Base-by-base conservation (phyloP, 495 filamentous ascomycete genomes). In the Acidomyces sp. region DNA sequence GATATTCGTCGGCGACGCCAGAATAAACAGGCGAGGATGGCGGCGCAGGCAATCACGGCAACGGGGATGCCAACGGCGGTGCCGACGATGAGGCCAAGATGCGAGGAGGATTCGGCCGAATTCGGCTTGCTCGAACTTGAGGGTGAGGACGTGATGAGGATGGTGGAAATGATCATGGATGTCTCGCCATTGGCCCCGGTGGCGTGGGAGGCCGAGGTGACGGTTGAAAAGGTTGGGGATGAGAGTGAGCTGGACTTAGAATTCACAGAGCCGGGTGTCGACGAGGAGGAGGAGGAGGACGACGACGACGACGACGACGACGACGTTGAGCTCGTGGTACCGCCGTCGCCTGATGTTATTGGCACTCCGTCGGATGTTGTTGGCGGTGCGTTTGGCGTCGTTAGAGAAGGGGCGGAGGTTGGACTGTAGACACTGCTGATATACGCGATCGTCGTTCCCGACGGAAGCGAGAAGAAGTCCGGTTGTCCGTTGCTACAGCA, bases 51-150 rank as follows among this genome's bases (percentile, higher is more conserved):
- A 21, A 47, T 11, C 17, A 46, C 16, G 25, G 35, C 27, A 28
- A 43, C 20, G 2, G 48, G 48, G 13, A 52, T 43, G 38, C 48
- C 48, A 39, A 47, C 39, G n/a, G 48, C 48, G 6, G 47, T 34
- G 33, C 48, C 48, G 12, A 47, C 17, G 26, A 47, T 43, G 11
- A 47, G 18, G 6, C 21, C 40, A 12, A 44, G 36, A 39, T 40
- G 31, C 13, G 39, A 32, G 6, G 34, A 31, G 17, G 10, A 13
- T 26, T 38, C 23, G 2, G n/a, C 21, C 17, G 33, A 12, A 31
- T 17, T 7, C n/a, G n/a, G n/a, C n/a, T 29, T 10, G 20, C 9
- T n/a, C 4, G 41, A 36, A 4, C 21, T 2, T 9, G 17, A 21
- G 10, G 28, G 6, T 3, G 32, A 18, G 13, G 31, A 9, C 21